Base-by-base conservation (phyloP, 495 filamentous ascomycete species). In the Penicillium angulare region DNA sequence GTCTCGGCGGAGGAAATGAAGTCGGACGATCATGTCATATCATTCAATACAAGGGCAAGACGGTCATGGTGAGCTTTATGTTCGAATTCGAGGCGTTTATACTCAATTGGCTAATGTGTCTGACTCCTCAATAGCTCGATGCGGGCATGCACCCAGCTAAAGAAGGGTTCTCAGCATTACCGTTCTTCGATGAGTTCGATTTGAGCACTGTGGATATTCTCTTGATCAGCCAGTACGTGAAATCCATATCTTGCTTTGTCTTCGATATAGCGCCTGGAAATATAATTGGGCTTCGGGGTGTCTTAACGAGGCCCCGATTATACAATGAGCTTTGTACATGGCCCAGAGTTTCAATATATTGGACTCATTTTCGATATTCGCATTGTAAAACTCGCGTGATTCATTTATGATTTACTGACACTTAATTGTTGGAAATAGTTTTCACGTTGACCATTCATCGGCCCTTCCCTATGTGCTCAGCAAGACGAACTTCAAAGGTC, bases 111-210 rank as follows among this genome's bases (percentile, higher is more conserved):
- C 50, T 46, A 38, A 52, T 26, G 0, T 16, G 13, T 33, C 2
- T 33, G 9, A 5, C 24, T 27, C 6, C 7, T 16, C n/a, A 3
- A 35, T 10, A 48, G 90, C 88, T 98, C 43, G 93, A 98, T 76
- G 93, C 93, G 34, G 93, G 93, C 12, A 90, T 95, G 71, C 93
- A 97, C 59, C 90, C 93, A 33, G 93, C 90, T n/a, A 96, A 96
- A 64, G 92, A 97, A 55, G 93, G 93, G 7, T 85, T 97, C 43
- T 88, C 91, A 13, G 87, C 89, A 31, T 82, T 98, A 7, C 93
- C 93, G 0, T 98, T 96, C 76, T 98, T 96, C 64, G 93, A 98
- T 65, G 92, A 98, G 62, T 98, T 97, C 65, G 93, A 98, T 65
- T 75, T 98, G 26, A 96, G 93, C 68, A 95, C 88, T 5, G 92